Percentiles rank a stretch among this genome's conserved stretches.
Conservation (phyloP, 768 basidiomycete species). For the Lactifluus pinguis region DNA sequence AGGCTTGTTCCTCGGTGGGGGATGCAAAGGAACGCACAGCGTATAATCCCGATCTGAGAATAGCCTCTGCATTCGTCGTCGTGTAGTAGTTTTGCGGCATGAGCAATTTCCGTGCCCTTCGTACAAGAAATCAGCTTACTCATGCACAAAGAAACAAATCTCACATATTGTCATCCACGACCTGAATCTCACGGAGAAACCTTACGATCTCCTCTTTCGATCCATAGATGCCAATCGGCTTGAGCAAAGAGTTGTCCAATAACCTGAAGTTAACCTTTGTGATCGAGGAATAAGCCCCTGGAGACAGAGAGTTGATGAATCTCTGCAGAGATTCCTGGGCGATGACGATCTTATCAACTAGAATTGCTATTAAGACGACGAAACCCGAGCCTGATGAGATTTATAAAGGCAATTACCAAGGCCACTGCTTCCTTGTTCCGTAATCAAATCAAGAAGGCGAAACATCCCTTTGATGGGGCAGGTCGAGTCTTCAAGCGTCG, state of each 20-base stretch:
- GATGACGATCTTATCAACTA: constrained; percentile 59
- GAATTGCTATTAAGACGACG: background rate
- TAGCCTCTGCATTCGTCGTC: constrained; percentile 18
- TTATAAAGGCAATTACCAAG: constrained; percentile 31
- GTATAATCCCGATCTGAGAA: constrained; percentile 45
- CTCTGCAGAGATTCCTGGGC: constrained; percentile 38
- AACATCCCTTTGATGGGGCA: constrained; percentile 37
- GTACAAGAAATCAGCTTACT: background rate
- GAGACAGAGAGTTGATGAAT: constrained; percentile 40
- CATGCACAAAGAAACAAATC: constrained; percentile 15
- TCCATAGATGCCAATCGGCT: constrained; percentile 51
- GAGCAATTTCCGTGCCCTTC: constrained; percentile 21
- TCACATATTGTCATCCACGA: constrained; percentile 34
- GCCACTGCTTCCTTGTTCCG: constrained; percentile 41
- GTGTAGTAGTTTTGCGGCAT: constrained; percentile 10
- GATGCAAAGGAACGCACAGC: constrained; percentile 24
- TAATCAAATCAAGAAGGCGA: constrained; percentile 45
- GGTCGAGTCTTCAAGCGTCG: constrained; percentile 1
- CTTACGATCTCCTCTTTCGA: constrained; percentile 41
- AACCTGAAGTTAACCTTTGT: constrained; percentile 48
- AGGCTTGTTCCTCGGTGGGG: constrained; percentile 26
- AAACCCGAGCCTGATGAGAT: background rate
- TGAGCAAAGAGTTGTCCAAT: constrained; percentile 37
- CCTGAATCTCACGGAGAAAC: constrained; percentile 32
- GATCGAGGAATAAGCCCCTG: constrained; percentile 44